Percentiles rank a stretch among this genome's conserved stretches.
Conservation (phyloP, 768 basidiomycete species). For the Pleurotus djamor region DNA sequence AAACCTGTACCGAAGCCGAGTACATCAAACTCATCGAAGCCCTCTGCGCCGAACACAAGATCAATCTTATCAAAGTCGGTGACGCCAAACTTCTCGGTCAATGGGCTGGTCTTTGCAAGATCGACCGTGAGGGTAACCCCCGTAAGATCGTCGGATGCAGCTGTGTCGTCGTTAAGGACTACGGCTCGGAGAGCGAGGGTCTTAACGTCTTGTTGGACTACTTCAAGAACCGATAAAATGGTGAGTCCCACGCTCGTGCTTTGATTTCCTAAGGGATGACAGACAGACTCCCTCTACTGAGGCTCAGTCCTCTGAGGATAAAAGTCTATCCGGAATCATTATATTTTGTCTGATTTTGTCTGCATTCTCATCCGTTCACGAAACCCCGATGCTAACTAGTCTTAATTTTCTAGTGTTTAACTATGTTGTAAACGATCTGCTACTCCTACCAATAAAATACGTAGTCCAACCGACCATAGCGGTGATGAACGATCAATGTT, state of each 20-base stretch:
- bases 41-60: slow-evolving; percentile 98
- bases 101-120: slow-evolving; percentile 99
- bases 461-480: too few species aligned
- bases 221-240: slow-evolving; percentile 87
- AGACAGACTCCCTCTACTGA: slow-evolving; percentile 94
- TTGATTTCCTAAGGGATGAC: slow-evolving; percentile 54
- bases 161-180: slow-evolving; percentile 98
- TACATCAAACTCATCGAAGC: slow-evolving; percentile 99
- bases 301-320: slow-evolving; percentile 64
- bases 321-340: slow-evolving; percentile 89
- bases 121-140: slow-evolving; percentile 98
- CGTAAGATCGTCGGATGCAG: slow-evolving; percentile 93
- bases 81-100: slow-evolving; percentile 97
- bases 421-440: too few species aligned
- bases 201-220: slow-evolving; percentile 92
- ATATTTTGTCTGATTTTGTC: slow-evolving; percentile 63
- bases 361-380: slow-evolving; percentile 5
- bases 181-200: slow-evolving; percentile 93
- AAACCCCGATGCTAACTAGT: too few species aligned
- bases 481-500: too few species aligned
- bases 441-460: too few species aligned
- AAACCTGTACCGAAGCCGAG: slow-evolving; percentile 98
- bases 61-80: slow-evolving; percentile 98
- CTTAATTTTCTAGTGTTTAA: too few species aligned
- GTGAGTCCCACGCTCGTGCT: slow-evolving; percentile 21